phyloP scores from a whole-genome alignment of 2,329 filamentous ascomycete species.

The Neonectria neomacrospora region DNA sequence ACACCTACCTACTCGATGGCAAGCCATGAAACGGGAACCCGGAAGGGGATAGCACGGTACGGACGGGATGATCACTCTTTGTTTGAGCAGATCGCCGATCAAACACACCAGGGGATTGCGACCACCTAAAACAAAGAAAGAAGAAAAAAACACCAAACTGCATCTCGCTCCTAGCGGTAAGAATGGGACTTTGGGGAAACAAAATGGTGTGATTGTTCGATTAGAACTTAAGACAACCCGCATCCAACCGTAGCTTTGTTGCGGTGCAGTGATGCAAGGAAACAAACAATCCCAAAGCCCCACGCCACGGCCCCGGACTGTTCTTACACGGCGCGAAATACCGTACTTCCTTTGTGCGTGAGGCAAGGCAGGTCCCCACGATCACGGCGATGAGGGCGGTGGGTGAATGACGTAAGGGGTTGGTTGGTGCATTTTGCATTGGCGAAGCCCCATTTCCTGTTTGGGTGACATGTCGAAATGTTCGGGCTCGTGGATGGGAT shows the following conservation, averaged over 20 bases:
- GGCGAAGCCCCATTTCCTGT: conserved; percentile 29
- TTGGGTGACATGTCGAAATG: conserved; percentile 29
- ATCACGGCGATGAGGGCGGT: conserved; percentile 7
- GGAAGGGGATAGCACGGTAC: conserved; percentile 21
- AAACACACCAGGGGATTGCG: conserved; percentile 27
- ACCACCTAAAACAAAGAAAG: conserved; percentile 3
- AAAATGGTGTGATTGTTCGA: conserved; percentile 15
- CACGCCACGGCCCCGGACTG: neutral
- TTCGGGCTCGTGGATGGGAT: conserved; percentile 17
- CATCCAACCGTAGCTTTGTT: neutral
- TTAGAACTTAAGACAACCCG: conserved; percentile 3
- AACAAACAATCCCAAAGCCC: neutral
- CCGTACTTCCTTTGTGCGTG: conserved; percentile 2
- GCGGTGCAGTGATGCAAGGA: neutral
- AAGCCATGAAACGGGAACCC: conserved; percentile 29
- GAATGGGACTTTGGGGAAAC: neutral
- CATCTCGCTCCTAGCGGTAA: conserved; percentile 9
- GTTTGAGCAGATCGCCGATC: conserved; percentile 33
- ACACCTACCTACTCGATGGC: conserved; percentile 10
- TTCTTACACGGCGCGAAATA: neutral
- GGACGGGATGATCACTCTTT: conserved; percentile 27
- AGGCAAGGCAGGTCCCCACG: neutral
- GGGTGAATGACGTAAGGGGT: conserved; percentile 40
- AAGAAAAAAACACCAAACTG: neutral
- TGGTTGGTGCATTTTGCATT: conserved; percentile 17